These are phyloP conservation scores for Zymoseptoria ardabiliae DNA, from an alignment of 2,329 filamentous ascomycete genomes.

Conservation along the genomic window DNA sequence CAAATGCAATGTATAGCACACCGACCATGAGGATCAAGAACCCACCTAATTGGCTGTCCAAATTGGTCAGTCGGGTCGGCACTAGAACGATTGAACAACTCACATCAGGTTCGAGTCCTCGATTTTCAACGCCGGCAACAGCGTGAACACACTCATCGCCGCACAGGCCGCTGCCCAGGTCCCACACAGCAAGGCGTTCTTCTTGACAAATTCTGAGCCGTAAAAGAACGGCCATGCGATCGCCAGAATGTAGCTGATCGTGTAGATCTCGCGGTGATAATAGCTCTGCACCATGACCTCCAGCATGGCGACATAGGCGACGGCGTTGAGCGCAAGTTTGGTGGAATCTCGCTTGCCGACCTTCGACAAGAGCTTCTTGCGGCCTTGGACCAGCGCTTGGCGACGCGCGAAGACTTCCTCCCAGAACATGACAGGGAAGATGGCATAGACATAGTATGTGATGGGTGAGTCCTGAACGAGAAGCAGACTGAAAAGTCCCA, in stretches of 20 bases:
- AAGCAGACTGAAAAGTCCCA: constrained; percentile 70
- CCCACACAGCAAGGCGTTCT: constrained; percentile 55
- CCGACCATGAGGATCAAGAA: constrained; percentile 70
- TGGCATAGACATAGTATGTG: constrained; percentile 83
- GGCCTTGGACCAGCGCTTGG: constrained; percentile 59
- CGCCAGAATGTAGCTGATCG: constrained; percentile 67
- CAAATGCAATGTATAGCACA: constrained; percentile 69
- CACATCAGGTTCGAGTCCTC: constrained; percentile 72
- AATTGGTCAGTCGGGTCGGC: not conserved
- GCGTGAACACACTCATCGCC: constrained; percentile 82
- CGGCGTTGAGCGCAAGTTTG: constrained; percentile 55
- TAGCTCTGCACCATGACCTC: constrained; percentile 81
- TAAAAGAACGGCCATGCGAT: constrained; percentile 72
- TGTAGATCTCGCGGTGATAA: constrained; percentile 82
- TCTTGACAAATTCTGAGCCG: constrained; percentile 62
- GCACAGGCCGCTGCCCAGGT: constrained; percentile 72
- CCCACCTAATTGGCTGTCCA: constrained; percentile 62
- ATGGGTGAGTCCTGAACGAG: constrained; percentile 68
- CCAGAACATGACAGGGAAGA: constrained; percentile 95
- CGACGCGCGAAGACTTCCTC: constrained; percentile 83
- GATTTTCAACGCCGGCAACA: constrained; percentile 77
- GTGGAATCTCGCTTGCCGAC: constrained; percentile 51
- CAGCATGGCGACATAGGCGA: constrained; percentile 66
- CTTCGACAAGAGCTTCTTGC: constrained; percentile 61
- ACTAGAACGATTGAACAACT: constrained; percentile 24